Evolutionary conservation across 1,284 basidiomycete genomes (phyloP), one percentile per base, ranked within the genome.

Genomic region (Papiliotrema flavescens): DNA sequence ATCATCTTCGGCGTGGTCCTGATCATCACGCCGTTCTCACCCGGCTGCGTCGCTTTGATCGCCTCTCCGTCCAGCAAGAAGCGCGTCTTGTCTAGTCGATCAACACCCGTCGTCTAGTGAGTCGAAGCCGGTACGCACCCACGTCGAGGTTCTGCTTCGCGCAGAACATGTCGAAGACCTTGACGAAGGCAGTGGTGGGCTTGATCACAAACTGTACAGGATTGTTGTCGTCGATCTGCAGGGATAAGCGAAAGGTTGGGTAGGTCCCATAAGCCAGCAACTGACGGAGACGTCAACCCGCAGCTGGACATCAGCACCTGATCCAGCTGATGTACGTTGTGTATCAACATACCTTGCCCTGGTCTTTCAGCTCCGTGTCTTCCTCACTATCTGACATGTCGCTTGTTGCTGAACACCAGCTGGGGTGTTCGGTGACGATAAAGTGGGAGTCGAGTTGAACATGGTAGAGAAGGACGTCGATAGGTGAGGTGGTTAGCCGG

Each of bases 351-450:
- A 57, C 77, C 57, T 74, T 73, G 11, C 75, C 75, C 13, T 70
- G 68, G 42, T 72, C 57, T 45, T 76, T 73, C 5, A 76, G 59
- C 14, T 58, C 52, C 49, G 79, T 70, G 62, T 79, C 73, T 35
- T 79, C 80, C 14, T 74, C 74, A 39, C 70, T 67, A 28, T 77
- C 78, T 11, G 47, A 49, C 47, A 49, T 39, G 20, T 35, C 15
- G 28, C 5, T 15, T 7, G 17, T 17, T 5, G 39, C 5, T 17
- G 4, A 40, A 40, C 17, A 40, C 17, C 5, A 40, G 23, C 36
- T 26, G 20, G n/a, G 42, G 6, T 11, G 28, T 11, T 32, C 11
- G 28, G 11, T 32, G 28, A 32, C 6, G 28, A n/a, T n/a, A 32
- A 32, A 6, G 28, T 32, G 28, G 28, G 5, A 6, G 28, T 32